Base-by-base conservation (phyloP, 1,139 yeast genomes). In the Arxiozyma slooffiae region DNA sequence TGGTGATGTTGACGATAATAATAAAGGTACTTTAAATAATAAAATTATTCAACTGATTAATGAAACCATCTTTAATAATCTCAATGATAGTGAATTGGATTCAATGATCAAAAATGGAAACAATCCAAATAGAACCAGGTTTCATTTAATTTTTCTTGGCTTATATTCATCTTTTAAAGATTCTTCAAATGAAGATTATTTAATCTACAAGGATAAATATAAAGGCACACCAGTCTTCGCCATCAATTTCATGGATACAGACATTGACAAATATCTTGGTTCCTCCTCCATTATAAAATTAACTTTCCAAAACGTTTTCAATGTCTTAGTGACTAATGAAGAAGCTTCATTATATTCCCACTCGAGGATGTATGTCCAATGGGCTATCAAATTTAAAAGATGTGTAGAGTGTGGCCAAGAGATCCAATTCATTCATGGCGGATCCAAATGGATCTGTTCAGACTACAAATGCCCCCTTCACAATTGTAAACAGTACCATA, bases 371-470 rank as follows among this genome's bases (percentile, higher is more conserved):
- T 85, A 83, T 62, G 64, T 88, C 51, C 96, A 89, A 67, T 90
- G 97, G 97, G 72, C 86, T 50, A 68, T 71, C 49, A 79, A 92
- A 51, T 85, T 83, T 65, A 73, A 76, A 54, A 87, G 77, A 67
- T 90, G 98, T 64, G 92, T 95, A 1, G 95, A 95, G 0, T 92
- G 98, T 71, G 97, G 96, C 0, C 63, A 76, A 1, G 75, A 72
- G 53, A 82, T 81, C 34, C 76, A 84, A 55, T 82, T 88, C 5
- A 77, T 84, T 26, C 82, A 87, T 60, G 95, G 86, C 0, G 97
- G 97, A 0, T 84, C 92, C 14, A 86, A 88, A 67, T 69, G 89
- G 47, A 60, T 67, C 16, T 90, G 98, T 65, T 71, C 78, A 0
- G 20, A 18, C n/a, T 14, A 2, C 2, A 36, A 37, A 2, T 41